A percentile compares a stretch with the other conserved stretches of the same genome.
phyloP scores from a whole-genome alignment of 2,329 filamentous ascomycete species.

The Coleophoma crateriformis region DNA sequence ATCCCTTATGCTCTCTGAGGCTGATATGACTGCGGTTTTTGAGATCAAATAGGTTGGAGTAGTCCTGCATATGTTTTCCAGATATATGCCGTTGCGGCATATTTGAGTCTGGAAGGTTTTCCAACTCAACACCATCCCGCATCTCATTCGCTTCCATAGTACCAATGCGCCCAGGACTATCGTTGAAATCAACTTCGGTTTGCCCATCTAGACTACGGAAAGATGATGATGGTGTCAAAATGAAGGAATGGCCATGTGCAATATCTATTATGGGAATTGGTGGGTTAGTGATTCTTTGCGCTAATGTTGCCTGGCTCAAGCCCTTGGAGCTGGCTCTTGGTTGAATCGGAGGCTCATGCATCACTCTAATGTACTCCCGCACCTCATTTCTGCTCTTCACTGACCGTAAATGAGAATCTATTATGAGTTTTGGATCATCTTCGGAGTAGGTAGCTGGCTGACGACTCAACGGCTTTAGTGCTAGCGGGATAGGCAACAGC shows the following conservation, averaged over 20 bases:
- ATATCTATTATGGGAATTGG: not conserved
- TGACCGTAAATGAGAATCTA: not conserved
- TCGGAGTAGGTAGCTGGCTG: not conserved
- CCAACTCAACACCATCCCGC: constrained; percentile 10
- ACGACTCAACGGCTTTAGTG: not conserved
- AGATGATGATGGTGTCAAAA: not conserved
- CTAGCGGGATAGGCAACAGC: not conserved
- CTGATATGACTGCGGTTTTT: constrained; percentile 48
- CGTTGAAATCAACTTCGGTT: not conserved
- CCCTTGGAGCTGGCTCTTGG: not conserved
- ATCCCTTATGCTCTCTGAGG: constrained; percentile 40
- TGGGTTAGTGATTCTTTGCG: not conserved
- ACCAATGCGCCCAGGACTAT: not conserved
- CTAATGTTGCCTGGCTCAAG: not conserved
- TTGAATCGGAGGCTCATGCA: constrained; percentile 10
- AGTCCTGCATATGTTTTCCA: constrained; percentile 7
- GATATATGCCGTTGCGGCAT: constrained; percentile 12
- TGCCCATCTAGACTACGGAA: not conserved
- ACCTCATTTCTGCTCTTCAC: constrained; percentile 2
- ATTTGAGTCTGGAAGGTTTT: constrained; percentile 13
- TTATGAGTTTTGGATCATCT: not conserved
- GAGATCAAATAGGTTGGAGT: constrained; percentile 30
- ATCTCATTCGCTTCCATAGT: not conserved
- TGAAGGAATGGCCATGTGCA: not conserved
- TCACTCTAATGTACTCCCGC: constrained; percentile 3